These are phyloP conservation scores for Sporothrix phasma DNA, from an alignment of 2,329 filamentous ascomycete species.

Conservation along the genomic window DNA sequence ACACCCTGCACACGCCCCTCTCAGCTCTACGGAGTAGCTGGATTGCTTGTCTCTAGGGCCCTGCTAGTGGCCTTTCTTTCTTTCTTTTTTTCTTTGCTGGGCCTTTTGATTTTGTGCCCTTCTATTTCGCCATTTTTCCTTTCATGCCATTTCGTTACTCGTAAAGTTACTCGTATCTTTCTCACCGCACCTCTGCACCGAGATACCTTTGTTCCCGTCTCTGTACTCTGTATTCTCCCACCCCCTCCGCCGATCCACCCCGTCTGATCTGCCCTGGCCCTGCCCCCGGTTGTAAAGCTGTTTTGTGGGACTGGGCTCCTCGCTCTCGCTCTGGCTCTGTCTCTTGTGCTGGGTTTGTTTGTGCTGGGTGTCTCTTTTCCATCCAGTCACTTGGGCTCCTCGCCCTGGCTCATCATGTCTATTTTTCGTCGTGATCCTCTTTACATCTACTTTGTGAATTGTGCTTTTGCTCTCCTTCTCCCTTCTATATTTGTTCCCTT, in stretches of 20 bases:
- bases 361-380: neutral
- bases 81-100: neutral
- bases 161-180: neutral
- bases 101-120: neutral
- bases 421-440: neutral
- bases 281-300: neutral
- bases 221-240: neutral
- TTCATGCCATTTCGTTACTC: neutral
- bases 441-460: neutral
- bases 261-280: constrained; percentile 13
- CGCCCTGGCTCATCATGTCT: neutral
- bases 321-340: neutral
- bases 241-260: constrained; percentile 14
- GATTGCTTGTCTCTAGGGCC: constrained; percentile 1
- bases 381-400: neutral
- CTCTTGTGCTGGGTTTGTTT: neutral
- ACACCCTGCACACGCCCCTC: neutral
- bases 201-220: neutral
- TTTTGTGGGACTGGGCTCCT: constrained; percentile 10
- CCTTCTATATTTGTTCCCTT: too few relatives aligned
- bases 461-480: constrained; percentile 14
- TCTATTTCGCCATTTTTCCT: neutral
- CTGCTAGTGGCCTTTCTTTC: neutral
- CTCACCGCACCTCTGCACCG: neutral
- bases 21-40: neutral